These are phyloP conservation scores for Artemisia argyi DNA, from an alignment of 129 eudicot species.

Conservation along the genomic window DNA sequence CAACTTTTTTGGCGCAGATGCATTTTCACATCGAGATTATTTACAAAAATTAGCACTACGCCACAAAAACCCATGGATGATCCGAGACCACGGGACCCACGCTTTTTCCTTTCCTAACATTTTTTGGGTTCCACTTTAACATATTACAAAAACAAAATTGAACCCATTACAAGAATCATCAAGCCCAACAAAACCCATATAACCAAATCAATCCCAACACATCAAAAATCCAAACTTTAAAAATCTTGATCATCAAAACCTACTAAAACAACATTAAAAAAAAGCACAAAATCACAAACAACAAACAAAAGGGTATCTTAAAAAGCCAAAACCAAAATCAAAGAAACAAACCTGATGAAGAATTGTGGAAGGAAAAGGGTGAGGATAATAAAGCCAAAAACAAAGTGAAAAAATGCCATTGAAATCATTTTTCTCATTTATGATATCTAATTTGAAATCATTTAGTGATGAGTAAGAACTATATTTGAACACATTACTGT, in stretches of 20 bases:
- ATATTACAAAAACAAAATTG: no score
- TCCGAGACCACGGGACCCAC: no score
- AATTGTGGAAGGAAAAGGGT: conserved; percentile 49
- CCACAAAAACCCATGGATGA: no score
- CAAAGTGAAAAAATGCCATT: conserved; percentile 48
- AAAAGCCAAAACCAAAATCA: neutral
- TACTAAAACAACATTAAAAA: neutral
- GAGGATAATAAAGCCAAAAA: conserved; percentile 65
- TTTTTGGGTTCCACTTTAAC: no score
- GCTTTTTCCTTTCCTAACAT: no score
- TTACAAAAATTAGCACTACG: no score
- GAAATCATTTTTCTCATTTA: neutral
- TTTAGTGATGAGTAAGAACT: conserved; percentile 46
- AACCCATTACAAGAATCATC: no score
- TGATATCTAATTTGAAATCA: conserved; percentile 58
- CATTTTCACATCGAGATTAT: no score
- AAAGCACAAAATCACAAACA: neutral
- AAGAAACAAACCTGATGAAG: conserved; percentile 60
- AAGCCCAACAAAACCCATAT: no score
- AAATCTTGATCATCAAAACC: conserved; percentile 2
- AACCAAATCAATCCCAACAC: no score
- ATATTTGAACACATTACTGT: conserved; percentile 28
- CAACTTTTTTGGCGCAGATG: no score
- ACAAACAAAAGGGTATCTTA: conserved; percentile 12
- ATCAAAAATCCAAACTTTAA: neutral